A percentile compares a stretch with the other conserved stretches of the same genome.
Conservation (phyloP, 2,329 filamentous ascomycete species). For the Aspergillus flavus region DNA sequence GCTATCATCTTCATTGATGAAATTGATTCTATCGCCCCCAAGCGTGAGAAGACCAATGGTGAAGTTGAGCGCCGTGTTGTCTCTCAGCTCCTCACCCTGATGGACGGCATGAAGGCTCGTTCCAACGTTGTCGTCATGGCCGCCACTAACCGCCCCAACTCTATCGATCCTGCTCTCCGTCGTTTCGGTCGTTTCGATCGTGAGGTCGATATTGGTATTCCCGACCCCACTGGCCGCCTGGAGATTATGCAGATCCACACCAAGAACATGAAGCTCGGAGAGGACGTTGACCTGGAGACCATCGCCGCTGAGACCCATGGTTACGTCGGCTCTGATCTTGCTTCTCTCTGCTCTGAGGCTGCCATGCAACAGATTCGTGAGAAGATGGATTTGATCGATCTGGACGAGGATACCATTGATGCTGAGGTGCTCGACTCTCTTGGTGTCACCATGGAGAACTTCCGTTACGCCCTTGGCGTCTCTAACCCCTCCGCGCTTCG, state of each 20-base stretch:
- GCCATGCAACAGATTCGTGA: conserved; percentile 99
- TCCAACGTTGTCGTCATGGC: conserved; percentile 99
- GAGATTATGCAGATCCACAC: conserved; percentile 99
- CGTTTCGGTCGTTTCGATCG: conserved; percentile 99
- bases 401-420: conserved; percentile 98
- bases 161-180: conserved; percentile 94
- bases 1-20: conserved; percentile 99
- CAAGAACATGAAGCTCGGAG: conserved; percentile 99
- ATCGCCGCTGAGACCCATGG: conserved; percentile 98
- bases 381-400: conserved; percentile 99
- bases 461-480: conserved; percentile 95
- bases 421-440: conserved; percentile 97
- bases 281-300: conserved; percentile 94
- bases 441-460: conserved; percentile 99
- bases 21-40: conserved; percentile 97
- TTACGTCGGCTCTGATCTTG: conserved; percentile 98
- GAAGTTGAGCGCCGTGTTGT: conserved; percentile 98
- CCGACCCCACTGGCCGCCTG: conserved; percentile 95
- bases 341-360: conserved; percentile 96
- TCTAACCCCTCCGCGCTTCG: conserved; percentile 98
- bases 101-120: conserved; percentile 99
- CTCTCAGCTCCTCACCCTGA: conserved; percentile 92
- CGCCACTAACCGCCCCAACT: conserved; percentile 97
- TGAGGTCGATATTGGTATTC: conserved; percentile 97
- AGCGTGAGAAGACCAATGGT: conserved; percentile 99